A percentile compares a stretch with the other conserved stretches of the same genome.
These are phyloP conservation scores for Clonostachys rhizophaga DNA, from an alignment of 2,329 filamentous ascomycete species.

Conservation along the genomic window DNA sequence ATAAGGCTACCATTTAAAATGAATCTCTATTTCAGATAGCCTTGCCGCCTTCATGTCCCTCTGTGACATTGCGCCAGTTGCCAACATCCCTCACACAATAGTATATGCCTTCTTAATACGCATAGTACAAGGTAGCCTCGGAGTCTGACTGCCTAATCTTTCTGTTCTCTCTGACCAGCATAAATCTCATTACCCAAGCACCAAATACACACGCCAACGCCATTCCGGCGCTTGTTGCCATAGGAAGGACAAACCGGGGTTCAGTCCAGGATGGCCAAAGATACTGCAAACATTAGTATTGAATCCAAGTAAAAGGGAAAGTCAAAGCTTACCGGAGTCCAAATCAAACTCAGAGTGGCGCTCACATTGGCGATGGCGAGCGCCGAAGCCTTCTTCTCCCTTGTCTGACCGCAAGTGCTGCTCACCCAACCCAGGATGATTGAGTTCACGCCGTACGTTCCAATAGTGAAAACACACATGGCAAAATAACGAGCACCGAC, in stretches of 20 bases:
- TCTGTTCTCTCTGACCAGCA: constrained; percentile 12
- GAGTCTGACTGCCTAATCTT: constrained; percentile 8
- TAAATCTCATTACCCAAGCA: constrained; percentile 14
- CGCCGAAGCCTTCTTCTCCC: constrained; percentile 29
- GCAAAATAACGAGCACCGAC: constrained; percentile 16
- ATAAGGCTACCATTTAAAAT: no score
- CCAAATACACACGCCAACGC: constrained; percentile 12
- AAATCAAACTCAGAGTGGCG: constrained; percentile 9
- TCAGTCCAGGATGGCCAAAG: constrained; percentile 24
- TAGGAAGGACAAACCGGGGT: constrained; percentile 13
- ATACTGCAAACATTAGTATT: constrained; percentile 11
- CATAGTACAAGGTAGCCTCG: constrained; percentile 3
- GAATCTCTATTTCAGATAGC: no score
- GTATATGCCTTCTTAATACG: background rate
- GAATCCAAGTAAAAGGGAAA: no score
- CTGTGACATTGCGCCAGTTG: no score
- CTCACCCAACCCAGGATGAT: constrained; percentile 30
- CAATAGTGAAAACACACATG: constrained; percentile 19
- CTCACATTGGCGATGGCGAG: constrained; percentile 20
- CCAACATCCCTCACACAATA: no score
- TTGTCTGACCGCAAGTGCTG: constrained; percentile 27
- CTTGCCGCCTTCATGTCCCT: no score
- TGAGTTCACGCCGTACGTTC: constrained; percentile 23
- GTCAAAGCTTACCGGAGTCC: constrained; percentile 4
- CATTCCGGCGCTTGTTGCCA: constrained; percentile 12